phyloP scores from a whole-genome alignment of 495 filamentous ascomycete species.

The Aspergillus diversus region DNA sequence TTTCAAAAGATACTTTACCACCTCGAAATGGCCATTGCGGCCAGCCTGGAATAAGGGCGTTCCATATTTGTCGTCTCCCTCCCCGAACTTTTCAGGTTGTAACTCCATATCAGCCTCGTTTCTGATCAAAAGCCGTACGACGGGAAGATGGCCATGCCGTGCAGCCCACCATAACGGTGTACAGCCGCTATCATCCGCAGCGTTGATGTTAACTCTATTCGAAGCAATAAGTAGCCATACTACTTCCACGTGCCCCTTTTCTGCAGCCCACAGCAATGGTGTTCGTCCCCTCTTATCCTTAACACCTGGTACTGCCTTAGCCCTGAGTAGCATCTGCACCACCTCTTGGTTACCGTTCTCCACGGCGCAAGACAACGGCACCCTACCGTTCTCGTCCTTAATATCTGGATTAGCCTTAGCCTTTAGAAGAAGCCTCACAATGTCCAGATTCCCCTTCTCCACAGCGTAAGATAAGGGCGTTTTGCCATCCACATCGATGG shows the following conservation, averaged over 20 bases:
- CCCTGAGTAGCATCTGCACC: slow-evolving; percentile 35
- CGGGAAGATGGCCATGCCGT: slow-evolving; percentile 23
- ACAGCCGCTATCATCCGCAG: slow-evolving; percentile 32
- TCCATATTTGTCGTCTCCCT: slow-evolving; percentile 15
- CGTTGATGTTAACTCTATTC: slow-evolving; percentile 31
- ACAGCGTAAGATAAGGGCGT: slow-evolving; percentile 20
- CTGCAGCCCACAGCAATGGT: slow-evolving; percentile 43
- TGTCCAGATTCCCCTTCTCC: slow-evolving; percentile 13
- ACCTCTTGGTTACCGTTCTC: slow-evolving; percentile 30
- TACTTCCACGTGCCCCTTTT: slow-evolving; percentile 36
- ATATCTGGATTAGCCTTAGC: slow-evolving; percentile 19
- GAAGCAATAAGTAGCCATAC: slow-evolving; percentile 34
- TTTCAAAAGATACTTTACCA: slow-evolving; percentile 30
- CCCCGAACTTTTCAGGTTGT: slow-evolving; percentile 17
- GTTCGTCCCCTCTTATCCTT: slow-evolving; percentile 29
- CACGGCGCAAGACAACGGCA: slow-evolving; percentile 24
- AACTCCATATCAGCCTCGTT: slow-evolving; percentile 26
- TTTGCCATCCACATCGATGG: slow-evolving; percentile 25
- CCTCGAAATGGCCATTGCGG: slow-evolving; percentile 26
- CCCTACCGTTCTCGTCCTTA: slow-evolving; percentile 15
- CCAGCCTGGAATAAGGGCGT: slow-evolving; percentile 32
- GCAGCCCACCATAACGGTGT: slow-evolving; percentile 44
- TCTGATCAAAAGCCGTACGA: slow-evolving; percentile 27
- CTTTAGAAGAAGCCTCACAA: slow-evolving; percentile 19
- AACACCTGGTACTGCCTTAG: slow-evolving; percentile 16